Evolutionary conservation across 208 protist genomes (phyloP), one percentile per base, ranked within the genome.

Genomic region (Naegleria fowleri): DNA sequence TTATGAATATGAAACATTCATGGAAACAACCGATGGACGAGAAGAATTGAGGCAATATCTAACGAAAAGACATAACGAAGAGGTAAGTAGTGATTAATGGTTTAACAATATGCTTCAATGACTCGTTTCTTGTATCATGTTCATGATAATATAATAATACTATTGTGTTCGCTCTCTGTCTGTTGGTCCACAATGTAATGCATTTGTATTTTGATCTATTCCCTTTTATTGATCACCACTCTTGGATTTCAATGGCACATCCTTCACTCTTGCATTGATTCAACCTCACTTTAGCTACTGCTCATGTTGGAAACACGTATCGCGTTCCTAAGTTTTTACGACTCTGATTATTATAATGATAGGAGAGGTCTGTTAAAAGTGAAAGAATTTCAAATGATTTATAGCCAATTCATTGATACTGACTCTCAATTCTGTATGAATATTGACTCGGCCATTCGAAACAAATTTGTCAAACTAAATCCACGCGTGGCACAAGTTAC

Each of bases 381-480:
- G 55, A 67, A 67, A 67, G 55, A 67, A 67, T 67, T 67, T 67
- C 55, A 67, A 67, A 67, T 67, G 55, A 67, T 67, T 67, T 67
- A 67, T 67, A 29, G 2, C 22, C 55, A 67, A 67, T 67, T 67
- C 55, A 67, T 67, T 67, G 55, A 67, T 67, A 67, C 55, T 29
- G 22, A 67, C 22, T 67, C 55, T 67, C 55, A 67, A 67, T 67
- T 67, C 55, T 67, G 55, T 67, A 67, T 67, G 11, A 67, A 67
- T 67, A 67, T 67, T 67, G 55, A 67, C 22, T 67, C 55, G 22
- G 22, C 19, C 22, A 67, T 67, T 29, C 11, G 55, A 67, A 67
- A 67, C 55, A 67, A 67, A 67, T 67, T 67, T 67, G 55, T 67
- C 3, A 67, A 67, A 29, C 55, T 67, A 15, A 67, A 67, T 29